A percentile compares a stretch with the other conserved stretches of the same genome.
Evolutionary conservation across 257 asterid species (phyloP).

Genomic region (Handroanthus guayacan): DNA sequence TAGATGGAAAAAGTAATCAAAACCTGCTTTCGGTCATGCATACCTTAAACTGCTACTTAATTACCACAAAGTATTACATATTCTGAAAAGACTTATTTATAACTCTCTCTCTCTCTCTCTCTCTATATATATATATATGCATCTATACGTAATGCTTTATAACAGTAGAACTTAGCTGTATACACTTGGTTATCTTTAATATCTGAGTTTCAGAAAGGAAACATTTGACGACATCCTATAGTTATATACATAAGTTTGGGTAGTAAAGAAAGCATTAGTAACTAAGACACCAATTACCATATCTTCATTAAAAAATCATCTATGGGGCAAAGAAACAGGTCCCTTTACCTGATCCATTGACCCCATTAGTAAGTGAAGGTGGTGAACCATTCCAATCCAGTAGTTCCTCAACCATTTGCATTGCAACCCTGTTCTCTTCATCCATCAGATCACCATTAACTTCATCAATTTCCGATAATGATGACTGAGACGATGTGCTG

Average conservation of each 20-base stretch:
- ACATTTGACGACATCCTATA: not conserved
- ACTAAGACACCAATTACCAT: not conserved
- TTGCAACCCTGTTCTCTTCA: constrained; percentile 73
- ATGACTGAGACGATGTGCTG: constrained; percentile 31
- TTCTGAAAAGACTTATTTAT: constrained; percentile 3
- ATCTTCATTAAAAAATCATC: not conserved
- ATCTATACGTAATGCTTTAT: constrained; percentile 17
- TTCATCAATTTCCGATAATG: constrained; percentile 34
- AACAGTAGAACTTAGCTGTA: constrained; percentile 21
- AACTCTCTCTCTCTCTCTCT: not conserved
- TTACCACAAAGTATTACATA: not conserved
- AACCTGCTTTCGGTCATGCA: not conserved
- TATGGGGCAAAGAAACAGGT: not conserved
- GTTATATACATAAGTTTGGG: not conserved
- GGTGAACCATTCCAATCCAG: constrained; percentile 59
- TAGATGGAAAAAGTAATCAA: not conserved
- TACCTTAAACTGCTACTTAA: not conserved
- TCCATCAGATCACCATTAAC: constrained; percentile 44
- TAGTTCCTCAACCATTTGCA: constrained; percentile 89
- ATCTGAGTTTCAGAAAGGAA: no score
- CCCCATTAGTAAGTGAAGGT: constrained; percentile 37
- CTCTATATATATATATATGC: not conserved
- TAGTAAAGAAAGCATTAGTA: not conserved
- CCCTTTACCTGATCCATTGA: constrained; percentile 24
- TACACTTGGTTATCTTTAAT: constrained; percentile 9